Base-by-base conservation (phyloP, 164 flowering plant genomes). In the Liquidambar formosana region DNA sequence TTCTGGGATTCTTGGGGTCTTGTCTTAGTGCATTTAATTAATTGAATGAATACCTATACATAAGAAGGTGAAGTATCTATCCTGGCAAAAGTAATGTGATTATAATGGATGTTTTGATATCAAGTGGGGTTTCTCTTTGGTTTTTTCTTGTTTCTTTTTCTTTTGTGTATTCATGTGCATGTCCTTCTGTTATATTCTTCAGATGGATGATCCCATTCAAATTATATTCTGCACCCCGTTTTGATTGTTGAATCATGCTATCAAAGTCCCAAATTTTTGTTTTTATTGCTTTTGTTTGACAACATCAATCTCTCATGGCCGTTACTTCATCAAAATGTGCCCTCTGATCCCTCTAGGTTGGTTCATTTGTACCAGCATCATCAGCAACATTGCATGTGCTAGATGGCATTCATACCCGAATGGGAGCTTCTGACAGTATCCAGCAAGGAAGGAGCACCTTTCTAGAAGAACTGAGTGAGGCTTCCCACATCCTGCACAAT, bases 391-490 rank as follows among this genome's bases (percentile, higher is more conserved):
- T 95, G 72, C 95, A 86, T 73, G 99, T 95, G 38, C 68, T 95
- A 15, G 97, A 95, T 78, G 86, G 92, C 43, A 82, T 95, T 59
- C 77, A 85, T 78, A 93, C 96, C 25, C 79, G 99, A 62, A 95
- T 93, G 93, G 99, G 99, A 45, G 87, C 95, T 73, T 91, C 96
- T 27, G 99, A 93, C 71, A 85, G 82, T 73, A 90, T 95, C 67
- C 98, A 93, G 66, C 89, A 76, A 71, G 99, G 99, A 63, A 83
- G 84, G 73, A 95, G 99, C 81, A 93, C 99, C 65, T 95, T 93
- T 77, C 81, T 95, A 38, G 99, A 95, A 75, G 97, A 95, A 78
- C 72, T 95, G 61, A 89, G 84, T 64, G 98, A 93, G 80, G 83
- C 97, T 72, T 90, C 99, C 58, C 69, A 80, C 70, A 91, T 95